phyloP scores from a whole-genome alignment of 140 eudicot genomes.

The Anethum foeniculum region DNA sequence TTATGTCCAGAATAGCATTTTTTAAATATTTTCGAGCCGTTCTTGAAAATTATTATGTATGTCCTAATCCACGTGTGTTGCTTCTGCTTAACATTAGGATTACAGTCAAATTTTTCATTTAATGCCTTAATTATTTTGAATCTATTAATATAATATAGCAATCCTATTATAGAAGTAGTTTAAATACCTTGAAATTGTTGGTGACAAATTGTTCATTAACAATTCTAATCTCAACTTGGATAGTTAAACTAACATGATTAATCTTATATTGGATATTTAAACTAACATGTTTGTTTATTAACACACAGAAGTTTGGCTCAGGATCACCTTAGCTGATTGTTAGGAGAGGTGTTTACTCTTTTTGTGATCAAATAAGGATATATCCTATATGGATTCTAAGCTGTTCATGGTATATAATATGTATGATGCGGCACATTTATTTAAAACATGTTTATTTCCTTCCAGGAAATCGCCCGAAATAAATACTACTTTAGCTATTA shows the following conservation, averaged over 20 bases:
- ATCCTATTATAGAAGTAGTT: not conserved
- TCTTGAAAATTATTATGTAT: conserved; percentile 89
- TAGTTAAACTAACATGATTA: no score
- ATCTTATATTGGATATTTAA: not conserved
- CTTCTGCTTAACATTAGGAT: not conserved
- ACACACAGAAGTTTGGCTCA: not conserved
- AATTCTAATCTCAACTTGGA: no score
- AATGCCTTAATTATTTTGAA: not conserved
- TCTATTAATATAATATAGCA: not conserved
- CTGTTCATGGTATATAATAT: no score
- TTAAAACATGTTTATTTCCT: no score
- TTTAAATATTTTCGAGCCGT: conserved; percentile 85
- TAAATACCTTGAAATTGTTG: not conserved
- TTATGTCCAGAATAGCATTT: conserved; percentile 85
- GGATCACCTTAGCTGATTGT: not conserved
- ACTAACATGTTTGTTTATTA: not conserved
- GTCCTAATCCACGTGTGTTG: conserved; percentile 14
- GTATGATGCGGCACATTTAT: no score
- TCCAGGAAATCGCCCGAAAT: no score
- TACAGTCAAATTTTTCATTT: conserved; percentile 5
- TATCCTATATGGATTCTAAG: not conserved
- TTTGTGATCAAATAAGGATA: not conserved
- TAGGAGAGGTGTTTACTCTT: not conserved
- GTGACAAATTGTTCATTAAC: not conserved
- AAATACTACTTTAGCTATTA: no score